Evolutionary conservation across 1,139 yeast genomes (phyloP), one percentile per base, ranked within the genome.

Genomic region (Pichia cactophila): DNA sequence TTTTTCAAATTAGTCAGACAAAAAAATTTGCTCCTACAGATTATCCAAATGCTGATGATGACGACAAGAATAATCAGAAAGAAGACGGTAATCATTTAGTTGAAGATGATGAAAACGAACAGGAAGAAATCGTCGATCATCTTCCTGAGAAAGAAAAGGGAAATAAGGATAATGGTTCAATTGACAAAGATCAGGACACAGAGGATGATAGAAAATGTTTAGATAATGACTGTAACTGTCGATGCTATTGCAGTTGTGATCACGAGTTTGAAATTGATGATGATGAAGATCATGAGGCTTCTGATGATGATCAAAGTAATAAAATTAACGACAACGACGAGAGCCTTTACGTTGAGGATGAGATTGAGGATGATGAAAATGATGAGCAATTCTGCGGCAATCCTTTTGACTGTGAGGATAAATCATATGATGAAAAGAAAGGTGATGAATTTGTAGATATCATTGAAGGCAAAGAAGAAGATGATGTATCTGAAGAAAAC

Each of bases 191-290:
- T 23, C 23, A 33, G 14, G 20, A n/a, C 7, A 14, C n/a, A 33
- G 36, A 33, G 10, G 36, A 33, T 31, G 23, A 35, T 9, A 14
- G 16, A 16, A 35, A 16, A 6, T 35, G 20, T 35, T 2, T 16
- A 35, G 41, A 33, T 6, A 48, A 42, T 23, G 43, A 47, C 23
- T 41, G 41, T 14, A 40, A 40, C 6, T 45, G 47, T 26, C 44
- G 33, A 14, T 42, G 49, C 26, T 14, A 40, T 10, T 40, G 47
- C n/a, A 35, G 20, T 14, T 33, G 44, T 37, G 38, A 35, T 16
- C 38, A n/a, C 23, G 38, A 35, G 23, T 16, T 16, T 16, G 38
- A 35, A 6, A 35, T 43, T 38, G 31, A 14, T 16, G 5, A 38
- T 12, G 14, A 14, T 33, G 39, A 42, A 11, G 48, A 48, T 29